A percentile compares a stretch with the other conserved stretches of the same genome.
phyloP scores from a whole-genome alignment of 345 rosid species.

The Excoecaria cochinchinensis region DNA sequence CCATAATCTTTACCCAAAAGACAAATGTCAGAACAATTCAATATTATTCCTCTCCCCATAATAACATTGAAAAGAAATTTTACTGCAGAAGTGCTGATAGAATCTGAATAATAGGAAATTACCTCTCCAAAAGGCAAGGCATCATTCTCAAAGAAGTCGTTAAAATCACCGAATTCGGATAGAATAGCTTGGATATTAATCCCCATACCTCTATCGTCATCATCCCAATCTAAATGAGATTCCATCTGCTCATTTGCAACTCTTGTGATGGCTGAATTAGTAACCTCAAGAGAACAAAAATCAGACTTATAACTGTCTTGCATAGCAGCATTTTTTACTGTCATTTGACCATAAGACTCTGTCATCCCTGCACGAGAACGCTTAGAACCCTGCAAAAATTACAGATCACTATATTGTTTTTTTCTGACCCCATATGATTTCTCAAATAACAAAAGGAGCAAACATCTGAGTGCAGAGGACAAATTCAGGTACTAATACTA shows the following conservation, averaged over 20 bases:
- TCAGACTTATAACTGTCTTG: constrained; percentile 52
- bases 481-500: neutral
- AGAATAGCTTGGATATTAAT: constrained; percentile 96
- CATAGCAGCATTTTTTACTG: constrained; percentile 39
- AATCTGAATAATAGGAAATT: constrained; percentile 25
- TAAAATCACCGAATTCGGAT: constrained; percentile 98
- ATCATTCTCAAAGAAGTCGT: constrained; percentile 94
- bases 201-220: constrained; percentile 79
- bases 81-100: neutral
- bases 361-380: constrained; percentile 70
- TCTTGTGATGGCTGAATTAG: constrained; percentile 56
- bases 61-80: neutral
- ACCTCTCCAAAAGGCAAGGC: constrained; percentile 98
- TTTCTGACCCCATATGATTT: neutral
- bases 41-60: neutral
- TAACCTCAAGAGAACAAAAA: constrained; percentile 57
- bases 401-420: neutral
- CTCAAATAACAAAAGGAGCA: neutral
- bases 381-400: constrained; percentile 69
- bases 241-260: constrained; percentile 68
- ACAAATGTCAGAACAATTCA: neutral
- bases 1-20: neutral
- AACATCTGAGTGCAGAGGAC: neutral
- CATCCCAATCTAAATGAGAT: constrained; percentile 89
- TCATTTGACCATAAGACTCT: constrained; percentile 66